Conservation (phyloP, 139 green algal species). For the Coccomyxa sp. region DNA sequence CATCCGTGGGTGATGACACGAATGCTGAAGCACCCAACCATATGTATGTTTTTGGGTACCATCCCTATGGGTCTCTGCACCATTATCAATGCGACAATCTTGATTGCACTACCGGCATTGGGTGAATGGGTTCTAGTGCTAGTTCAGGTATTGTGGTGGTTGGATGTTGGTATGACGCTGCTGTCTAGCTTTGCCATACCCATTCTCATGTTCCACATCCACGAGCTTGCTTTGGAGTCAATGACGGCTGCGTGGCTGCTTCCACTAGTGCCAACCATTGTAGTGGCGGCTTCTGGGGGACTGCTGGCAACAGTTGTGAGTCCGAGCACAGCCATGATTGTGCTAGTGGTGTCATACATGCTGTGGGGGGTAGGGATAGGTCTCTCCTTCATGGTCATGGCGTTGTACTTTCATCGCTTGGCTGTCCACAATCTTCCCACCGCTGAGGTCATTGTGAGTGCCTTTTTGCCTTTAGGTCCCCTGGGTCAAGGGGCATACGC, state of each 20-base stretch:
- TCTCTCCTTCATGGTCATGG: constrained; percentile 4
- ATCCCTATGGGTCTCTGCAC: constrained; percentile 9
- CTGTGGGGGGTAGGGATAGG: constrained; percentile 15
- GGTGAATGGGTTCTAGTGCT: constrained; percentile 1
- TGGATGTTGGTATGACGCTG: constrained; percentile 7
- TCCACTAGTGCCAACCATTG: constrained; percentile 1
- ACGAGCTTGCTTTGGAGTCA: constrained; percentile 8
- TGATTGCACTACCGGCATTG: constrained; percentile 7
- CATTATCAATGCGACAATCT: constrained; percentile 10
- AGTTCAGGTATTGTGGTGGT: constrained; percentile 11
- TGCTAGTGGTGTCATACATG: constrained; percentile 1
- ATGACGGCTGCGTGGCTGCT: constrained; percentile 21
- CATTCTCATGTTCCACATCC: constrained; percentile 15
- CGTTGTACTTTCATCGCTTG: constrained; percentile 15
- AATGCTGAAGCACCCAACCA: constrained; percentile 1
- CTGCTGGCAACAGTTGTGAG: neutral
- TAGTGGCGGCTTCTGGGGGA: neutral
- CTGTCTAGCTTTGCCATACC: constrained; percentile 8
- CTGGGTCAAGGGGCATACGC: constrained; percentile 12
- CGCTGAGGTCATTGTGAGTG: constrained; percentile 17
- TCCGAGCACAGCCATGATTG: neutral
- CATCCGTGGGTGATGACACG: constrained; percentile 1
- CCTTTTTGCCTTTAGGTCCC: constrained; percentile 17
- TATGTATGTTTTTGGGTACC: constrained; percentile 8
- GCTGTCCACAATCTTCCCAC: constrained; percentile 8